Evolutionary conservation across 2,329 filamentous ascomycete species (phyloP).

Genomic region (Trichophyton mentagrophytes): DNA sequence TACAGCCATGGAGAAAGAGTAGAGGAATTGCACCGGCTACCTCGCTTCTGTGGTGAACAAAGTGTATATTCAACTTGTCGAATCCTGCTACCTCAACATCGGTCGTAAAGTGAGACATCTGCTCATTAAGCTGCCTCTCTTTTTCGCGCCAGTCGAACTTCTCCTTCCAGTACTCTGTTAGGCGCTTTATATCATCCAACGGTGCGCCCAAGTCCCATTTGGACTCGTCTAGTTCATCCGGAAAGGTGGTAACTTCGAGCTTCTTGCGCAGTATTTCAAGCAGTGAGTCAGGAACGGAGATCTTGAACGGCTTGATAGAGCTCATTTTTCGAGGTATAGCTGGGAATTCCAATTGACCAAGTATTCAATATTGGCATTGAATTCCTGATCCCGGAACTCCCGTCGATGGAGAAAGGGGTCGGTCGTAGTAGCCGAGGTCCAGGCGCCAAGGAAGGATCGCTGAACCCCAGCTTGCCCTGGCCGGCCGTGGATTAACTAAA

Average conservation of each 20-base stretch:
- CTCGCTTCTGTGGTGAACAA: constrained; percentile 46
- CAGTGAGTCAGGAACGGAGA: constrained; percentile 40
- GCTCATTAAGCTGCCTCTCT: constrained; percentile 46
- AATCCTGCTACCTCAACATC: constrained; percentile 45
- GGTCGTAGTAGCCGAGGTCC: neutral
- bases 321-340: neutral
- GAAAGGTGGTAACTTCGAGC: constrained; percentile 42
- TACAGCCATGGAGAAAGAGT: constrained; percentile 55
- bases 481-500: neutral
- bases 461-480: neutral
- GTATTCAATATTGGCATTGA: too few relatives aligned
- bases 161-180: constrained; percentile 46
- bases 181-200: constrained; percentile 46
- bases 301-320: constrained; percentile 31
- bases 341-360: too few relatives aligned
- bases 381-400: too few relatives aligned
- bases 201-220: constrained; percentile 49
- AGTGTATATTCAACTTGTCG: constrained; percentile 49
- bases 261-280: constrained; percentile 45
- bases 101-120: constrained; percentile 47
- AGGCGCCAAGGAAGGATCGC: neutral
- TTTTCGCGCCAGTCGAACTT: constrained; percentile 48
- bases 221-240: constrained; percentile 42
- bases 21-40: constrained; percentile 47
- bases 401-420: neutral